Base-by-base conservation (phyloP, 192 early-diverging fungal genomes). In the Pilobolus umbonatus region DNA sequence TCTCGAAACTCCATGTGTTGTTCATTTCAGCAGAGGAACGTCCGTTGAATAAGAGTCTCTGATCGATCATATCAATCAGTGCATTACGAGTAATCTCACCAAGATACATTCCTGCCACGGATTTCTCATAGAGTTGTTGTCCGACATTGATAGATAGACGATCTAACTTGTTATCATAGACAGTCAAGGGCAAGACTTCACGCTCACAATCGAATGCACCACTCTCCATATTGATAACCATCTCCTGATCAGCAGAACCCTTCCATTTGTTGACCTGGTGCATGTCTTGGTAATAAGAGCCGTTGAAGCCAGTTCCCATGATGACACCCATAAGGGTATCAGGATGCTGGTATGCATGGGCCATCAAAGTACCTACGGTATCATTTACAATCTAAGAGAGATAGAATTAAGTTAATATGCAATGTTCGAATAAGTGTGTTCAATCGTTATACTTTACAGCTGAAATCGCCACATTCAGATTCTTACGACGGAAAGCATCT, bases 211-310 rank as follows among this genome's bases (percentile, higher is more conserved):
- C 90, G 67, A 88, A 93, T 26, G 89, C 91, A 63, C 94, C 94
- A 93, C 94, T 95, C 69, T 97, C 94, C 61, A 84, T 93, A 67
- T 95, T 97, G 72, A 96, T 81, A 54, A 92, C 81, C 91, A 96
- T 94, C 52, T 88, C 83, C 8, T 69, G 39, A 9, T 55, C 29
- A 15, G 30, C 24, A 15, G 49, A 42, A n/a, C 57, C 53, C 45
- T 77, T 60, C 51, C 79, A 72, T 19, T 68, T 72, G 44, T 74
- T 75, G 66, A 67, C 76, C 66, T 54, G 68, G 22, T 35, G 57
- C 50, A 43, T 55, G 28, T 62, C 53, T 55, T 83, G 79, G 65
- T 80, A 90, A 88, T 82, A 79, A 52, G 63, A 90, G 15, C 65
- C 71, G 21, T 98, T 98, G 57, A 91, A 92, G 19, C 95, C 95